Percentiles rank a stretch among this genome's conserved stretches.
These are phyloP conservation scores for Malus asiatica DNA, from an alignment of 306 rosid genomes.

Conservation along the genomic window DNA sequence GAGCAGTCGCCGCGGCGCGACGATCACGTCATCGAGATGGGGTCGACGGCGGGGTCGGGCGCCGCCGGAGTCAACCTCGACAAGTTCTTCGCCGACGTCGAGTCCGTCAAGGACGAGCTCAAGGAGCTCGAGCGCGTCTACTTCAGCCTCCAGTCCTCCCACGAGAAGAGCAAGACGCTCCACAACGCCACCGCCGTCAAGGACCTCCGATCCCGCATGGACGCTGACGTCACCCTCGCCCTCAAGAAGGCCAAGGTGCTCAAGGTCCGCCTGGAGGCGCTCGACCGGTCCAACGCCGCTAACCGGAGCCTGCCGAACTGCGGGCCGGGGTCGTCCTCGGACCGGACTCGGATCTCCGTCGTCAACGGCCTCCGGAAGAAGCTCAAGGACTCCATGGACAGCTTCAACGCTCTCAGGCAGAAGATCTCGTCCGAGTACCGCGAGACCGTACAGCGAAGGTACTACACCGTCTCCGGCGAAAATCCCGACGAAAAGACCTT, in stretches of 20 bases:
- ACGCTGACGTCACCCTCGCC: conserved; percentile 59
- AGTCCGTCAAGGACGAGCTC: conserved; percentile 73
- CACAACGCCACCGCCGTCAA: conserved; percentile 71
- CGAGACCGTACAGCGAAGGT: conserved; percentile 87
- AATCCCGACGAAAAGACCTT: conserved; percentile 90
- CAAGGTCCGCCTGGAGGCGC: conserved; percentile 75
- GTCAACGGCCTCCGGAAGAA: conserved; percentile 85
- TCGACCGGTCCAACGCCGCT: conserved; percentile 87
- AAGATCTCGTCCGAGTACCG: conserved; percentile 73
- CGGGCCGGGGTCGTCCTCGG: conserved; percentile 90
- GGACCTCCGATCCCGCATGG: conserved; percentile 89
- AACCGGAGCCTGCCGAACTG: conserved; percentile 70
- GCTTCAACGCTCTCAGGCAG: conserved; percentile 52
- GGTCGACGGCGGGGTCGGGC: conserved; percentile 18
- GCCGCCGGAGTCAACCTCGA: conserved; percentile 48
- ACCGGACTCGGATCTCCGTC: conserved; percentile 80
- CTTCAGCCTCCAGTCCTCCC: conserved; percentile 36
- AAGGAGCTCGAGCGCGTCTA: conserved; percentile 54
- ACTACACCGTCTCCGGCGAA: conserved; percentile 91
- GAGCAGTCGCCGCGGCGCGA: conserved; percentile 33
- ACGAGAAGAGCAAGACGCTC: conserved; percentile 78
- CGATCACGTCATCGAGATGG: conserved; percentile 68
- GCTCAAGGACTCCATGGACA: conserved; percentile 79
- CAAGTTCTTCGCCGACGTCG: conserved; percentile 75
- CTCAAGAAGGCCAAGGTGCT: conserved; percentile 82